phyloP scores from a whole-genome alignment of 1,139 yeast genomes.

The Pneumocystis sp. region DNA sequence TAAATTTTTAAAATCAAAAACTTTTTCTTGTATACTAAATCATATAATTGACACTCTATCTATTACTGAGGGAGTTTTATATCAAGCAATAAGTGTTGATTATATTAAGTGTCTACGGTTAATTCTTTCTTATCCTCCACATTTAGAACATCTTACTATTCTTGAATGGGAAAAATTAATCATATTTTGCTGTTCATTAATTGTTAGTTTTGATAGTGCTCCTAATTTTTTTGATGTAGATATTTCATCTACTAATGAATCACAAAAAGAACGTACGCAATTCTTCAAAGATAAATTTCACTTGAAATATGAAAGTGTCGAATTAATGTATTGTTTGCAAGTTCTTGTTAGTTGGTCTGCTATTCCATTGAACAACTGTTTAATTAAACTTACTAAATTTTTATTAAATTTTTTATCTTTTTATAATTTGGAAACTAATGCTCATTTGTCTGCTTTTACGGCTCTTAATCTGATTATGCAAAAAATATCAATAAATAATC shows the following conservation, averaged over 20 bases:
- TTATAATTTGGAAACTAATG: background rate
- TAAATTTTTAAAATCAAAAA: background rate
- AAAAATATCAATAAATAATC: background rate
- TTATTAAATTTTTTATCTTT: conserved; percentile 2
- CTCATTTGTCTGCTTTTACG: background rate
- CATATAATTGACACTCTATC: conserved; percentile 3
- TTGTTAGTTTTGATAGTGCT: background rate
- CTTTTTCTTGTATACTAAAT: background rate
- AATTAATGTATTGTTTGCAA: background rate
- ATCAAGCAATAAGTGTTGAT: conserved; percentile 2
- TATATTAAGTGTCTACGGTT: conserved; percentile 4
- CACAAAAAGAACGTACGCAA: background rate
- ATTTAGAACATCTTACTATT: conserved; percentile 6
- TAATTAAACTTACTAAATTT: background rate
- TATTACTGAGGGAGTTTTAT: background rate
- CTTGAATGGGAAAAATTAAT: conserved; percentile 1
- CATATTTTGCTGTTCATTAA: conserved; percentile 1
- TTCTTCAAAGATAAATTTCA: background rate
- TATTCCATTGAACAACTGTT: background rate
- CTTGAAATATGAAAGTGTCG: background rate
- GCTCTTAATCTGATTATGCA: background rate
- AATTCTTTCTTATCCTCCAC: conserved; percentile 1
- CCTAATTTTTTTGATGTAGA: background rate
- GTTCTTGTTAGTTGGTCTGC: conserved; percentile 2
- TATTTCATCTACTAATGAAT: background rate